phyloP scores from a whole-genome alignment of 371 early-diverging fungal genomes.

The Smittium mucronatum region DNA sequence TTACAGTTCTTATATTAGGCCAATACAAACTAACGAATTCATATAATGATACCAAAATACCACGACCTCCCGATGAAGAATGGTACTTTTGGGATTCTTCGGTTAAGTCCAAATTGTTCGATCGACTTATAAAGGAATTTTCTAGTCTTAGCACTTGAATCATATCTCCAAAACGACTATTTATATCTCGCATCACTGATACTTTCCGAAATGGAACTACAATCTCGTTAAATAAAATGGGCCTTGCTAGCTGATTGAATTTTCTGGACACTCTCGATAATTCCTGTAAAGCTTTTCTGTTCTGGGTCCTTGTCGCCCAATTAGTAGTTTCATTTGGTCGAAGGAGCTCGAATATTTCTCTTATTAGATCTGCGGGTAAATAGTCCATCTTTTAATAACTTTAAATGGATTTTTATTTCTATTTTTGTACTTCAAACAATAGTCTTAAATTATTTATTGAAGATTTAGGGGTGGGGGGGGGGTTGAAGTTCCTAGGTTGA shows the following conservation, averaged over 20 bases:
- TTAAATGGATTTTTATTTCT: background rate
- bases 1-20: background rate
- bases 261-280: background rate
- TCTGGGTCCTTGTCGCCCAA: background rate
- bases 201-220: background rate
- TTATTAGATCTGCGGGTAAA: background rate
- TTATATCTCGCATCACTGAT: background rate
- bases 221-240: background rate
- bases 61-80: background rate
- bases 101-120: background rate
- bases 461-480: background rate
- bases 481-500: background rate
- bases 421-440: background rate
- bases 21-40: background rate
- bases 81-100: background rate
- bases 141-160: background rate
- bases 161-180: background rate
- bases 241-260: background rate
- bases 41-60: background rate
- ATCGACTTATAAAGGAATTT: background rate
- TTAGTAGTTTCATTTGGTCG: background rate
- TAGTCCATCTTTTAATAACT: background rate
- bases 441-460: background rate
- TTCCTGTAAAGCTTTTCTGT: background rate
- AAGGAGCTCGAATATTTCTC: background rate